Evolutionary conservation across 164 flowering plant species (phyloP), one percentile per base, ranked within the genome.

Genomic region (Vitis rotundifolia): DNA sequence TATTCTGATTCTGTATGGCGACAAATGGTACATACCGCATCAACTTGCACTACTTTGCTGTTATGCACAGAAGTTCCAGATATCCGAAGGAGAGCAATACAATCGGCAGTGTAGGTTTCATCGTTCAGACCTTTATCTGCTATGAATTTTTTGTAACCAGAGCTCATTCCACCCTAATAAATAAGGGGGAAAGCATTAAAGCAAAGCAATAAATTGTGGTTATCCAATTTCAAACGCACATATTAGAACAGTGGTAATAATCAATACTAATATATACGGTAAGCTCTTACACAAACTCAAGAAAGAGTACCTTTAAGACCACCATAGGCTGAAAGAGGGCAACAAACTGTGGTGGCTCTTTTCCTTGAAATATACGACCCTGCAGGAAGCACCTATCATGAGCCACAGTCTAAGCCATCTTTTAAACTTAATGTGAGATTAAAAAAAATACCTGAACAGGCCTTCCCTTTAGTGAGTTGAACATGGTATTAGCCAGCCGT

Each of bases 281-380:
- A 5, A 64, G n/a, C 1, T 49, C 50, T 29, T 51, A 54, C n/a
- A 15, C 5, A 44, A 73, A 59, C 15, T 26, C n/a, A 4, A 31
- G 5, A 49, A 11, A 61, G 12, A 55, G 29, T 86, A 93, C 99
- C 99, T 93, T 96, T 19, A 96, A 84, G 60, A 92, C 77, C 66
- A 94, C 89, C 97, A 93, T 89, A 59, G 97, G 98, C 77, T 96
- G 90, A 80, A 94, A 96, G 75, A 96, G 80, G 13, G 99, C 94
- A 76, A 96, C 71, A 66, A 96, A 96, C 66, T 96, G 99, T 58
- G 98, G 96, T 55, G 99, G 95, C 75, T 96, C 98, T 85, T 89
- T 93, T 59, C 94, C 98, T 84, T 96, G 88, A 72, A 77, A 83
- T 72, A 96, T 75, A 55, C 88, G 91, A 66, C 98, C 99, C 99